Base-by-base conservation (phyloP, 2,329 filamentous ascomycete genomes). In the Talaromyces sp. region DNA sequence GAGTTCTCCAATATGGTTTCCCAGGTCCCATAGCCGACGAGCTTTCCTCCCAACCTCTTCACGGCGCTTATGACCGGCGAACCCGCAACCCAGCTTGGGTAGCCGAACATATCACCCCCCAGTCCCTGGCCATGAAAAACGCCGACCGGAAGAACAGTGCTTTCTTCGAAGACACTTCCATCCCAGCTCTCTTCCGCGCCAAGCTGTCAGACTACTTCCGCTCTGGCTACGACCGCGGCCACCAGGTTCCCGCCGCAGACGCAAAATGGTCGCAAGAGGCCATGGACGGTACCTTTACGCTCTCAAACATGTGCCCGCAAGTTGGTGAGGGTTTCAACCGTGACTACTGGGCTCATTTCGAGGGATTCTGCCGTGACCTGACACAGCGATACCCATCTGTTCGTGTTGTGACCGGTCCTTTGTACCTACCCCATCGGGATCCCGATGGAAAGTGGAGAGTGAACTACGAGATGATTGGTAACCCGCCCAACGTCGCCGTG, bases 321-420 rank as follows among this genome's bases (percentile, higher is more conserved):
- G 94, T 99, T 27, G 94, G 94, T 62, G 91, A 97, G 70, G 94
- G 94, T 54, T 99, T 99, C 82, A 99, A 99, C 78, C 84, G 94
- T 47, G 94, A 99, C 77, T 99, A 99, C 83, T 99, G 94, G 94
- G 89, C 94, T 33, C 94, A 99, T 73, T 92, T 99, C 62, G 94
- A 99, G 77, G 93, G 97, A 69, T 99, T 97, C 69, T 97, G 93
- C 76, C 85, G 94, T 9, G 81, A 91, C 16, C 80, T 99, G 60
- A 93, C 92, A 1, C 76, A 80, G 42, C 82, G 79, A 49, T 99
- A 97, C 70, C 92, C 93, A 1, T 89, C 84, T 37, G 93, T 99
- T 22, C 83, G 94, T 57, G 87, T 97, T 62, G 90, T 97, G 51
- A 99, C 94, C 0, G 94, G 94, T 0, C 94, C 94, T 2, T 76